A percentile compares a stretch with the other conserved stretches of the same genome.
phyloP scores from a whole-genome alignment of 352 stramenopile species.

The Phytophthora podocarpi region DNA sequence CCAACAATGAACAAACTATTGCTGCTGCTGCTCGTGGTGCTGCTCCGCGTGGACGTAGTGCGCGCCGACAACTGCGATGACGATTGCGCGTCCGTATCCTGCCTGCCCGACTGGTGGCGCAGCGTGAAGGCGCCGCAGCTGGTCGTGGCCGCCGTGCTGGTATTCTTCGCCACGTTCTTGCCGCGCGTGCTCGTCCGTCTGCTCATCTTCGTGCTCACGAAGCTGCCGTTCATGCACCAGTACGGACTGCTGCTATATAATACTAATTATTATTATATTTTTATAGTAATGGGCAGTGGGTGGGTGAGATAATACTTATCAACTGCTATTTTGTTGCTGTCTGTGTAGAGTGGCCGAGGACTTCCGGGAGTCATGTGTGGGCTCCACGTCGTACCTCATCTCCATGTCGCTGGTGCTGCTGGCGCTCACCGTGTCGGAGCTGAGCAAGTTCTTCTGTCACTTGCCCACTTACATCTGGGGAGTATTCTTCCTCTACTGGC shows the following conservation, averaged over 20 bases:
- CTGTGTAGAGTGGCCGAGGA: conserved; percentile 73
- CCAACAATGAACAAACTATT: neutral
- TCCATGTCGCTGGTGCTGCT: conserved; percentile 76
- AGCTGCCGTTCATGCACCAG: conserved; percentile 86
- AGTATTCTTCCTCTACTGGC: conserved; percentile 89
- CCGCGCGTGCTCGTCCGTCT: conserved; percentile 83
- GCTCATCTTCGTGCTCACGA: conserved; percentile 87
- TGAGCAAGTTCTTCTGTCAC: conserved; percentile 72
- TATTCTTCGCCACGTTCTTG: conserved; percentile 90
- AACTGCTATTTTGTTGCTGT: conserved; percentile 1
- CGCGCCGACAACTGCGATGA: conserved; percentile 33
- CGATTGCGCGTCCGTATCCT: conserved; percentile 51
- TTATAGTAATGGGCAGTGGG: no score
- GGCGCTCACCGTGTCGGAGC: conserved; percentile 58
- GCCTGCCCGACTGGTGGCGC: conserved; percentile 68
- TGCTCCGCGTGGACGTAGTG: conserved; percentile 8
- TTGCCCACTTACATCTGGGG: conserved; percentile 88
- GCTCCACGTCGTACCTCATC: conserved; percentile 86
- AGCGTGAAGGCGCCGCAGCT: conserved; percentile 42
- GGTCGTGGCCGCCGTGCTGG: conserved; percentile 66
- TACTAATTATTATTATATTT: no score
- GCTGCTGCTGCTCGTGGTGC: conserved; percentile 19
- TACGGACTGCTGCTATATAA: conserved; percentile 28
- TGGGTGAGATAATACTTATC: neutral
- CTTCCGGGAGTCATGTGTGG: conserved; percentile 77